Percentiles rank a stretch among this genome's conserved stretches.
Evolutionary conservation across 2,329 filamentous ascomycete genomes (phyloP).

Genomic region (Paracoccidioides lutzii): DNA sequence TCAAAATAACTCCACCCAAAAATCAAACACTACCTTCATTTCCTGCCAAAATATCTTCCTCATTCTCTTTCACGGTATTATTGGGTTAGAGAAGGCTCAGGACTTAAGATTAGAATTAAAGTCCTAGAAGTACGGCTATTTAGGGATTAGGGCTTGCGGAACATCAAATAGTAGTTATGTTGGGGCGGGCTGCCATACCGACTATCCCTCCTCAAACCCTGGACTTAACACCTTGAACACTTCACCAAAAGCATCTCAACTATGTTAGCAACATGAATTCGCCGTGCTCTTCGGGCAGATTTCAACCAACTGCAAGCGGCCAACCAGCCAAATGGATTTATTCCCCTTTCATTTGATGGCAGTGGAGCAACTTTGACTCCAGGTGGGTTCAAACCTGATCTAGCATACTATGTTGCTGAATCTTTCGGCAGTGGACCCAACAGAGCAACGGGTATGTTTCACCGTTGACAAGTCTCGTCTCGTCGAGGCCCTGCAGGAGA

Average conservation of each 20-base stretch:
- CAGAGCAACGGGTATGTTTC: not conserved
- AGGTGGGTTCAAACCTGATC: not conserved
- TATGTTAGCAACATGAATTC: not conserved
- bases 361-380: not conserved
- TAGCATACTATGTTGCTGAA: not conserved
- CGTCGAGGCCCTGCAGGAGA: no score
- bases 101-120: no score
- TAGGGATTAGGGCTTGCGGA: no score
- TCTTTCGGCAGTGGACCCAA: not conserved
- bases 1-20: no score
- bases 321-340: not conserved
- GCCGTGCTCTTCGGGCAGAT: slow-evolving; percentile 1
- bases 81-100: no score
- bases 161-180: no score
- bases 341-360: not conserved
- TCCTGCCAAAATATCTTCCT: no score
- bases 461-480: no score
- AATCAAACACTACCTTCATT: no score
- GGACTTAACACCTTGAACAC: not conserved
- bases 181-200: no score
- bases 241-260: not conserved
- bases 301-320: not conserved
- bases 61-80: no score
- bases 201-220: not conserved
- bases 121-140: no score